phyloP scores from a whole-genome alignment of 2,329 filamentous ascomycete species.

The Nemania sp. region DNA sequence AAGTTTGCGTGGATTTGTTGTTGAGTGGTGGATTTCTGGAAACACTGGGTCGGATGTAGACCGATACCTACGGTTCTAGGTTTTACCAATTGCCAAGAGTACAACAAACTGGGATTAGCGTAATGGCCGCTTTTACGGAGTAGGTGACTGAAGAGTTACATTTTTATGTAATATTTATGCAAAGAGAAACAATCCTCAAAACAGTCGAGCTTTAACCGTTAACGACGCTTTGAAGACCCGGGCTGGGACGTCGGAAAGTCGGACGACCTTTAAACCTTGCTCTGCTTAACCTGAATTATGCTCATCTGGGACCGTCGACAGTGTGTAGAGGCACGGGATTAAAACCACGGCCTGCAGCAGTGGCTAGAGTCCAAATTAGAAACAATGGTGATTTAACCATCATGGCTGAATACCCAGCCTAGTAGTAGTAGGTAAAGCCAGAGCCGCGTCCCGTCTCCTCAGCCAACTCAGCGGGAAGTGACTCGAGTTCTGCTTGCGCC shows the following conservation, averaged over 20 bases:
- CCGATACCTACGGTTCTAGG: too few species aligned
- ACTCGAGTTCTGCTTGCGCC: conserved; percentile 17
- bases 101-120: too few species aligned
- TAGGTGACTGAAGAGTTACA: too few species aligned
- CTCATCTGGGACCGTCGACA: conserved; percentile 7
- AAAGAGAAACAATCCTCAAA: too few species aligned
- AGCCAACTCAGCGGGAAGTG: conserved; percentile 18
- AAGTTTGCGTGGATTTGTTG: too few species aligned
- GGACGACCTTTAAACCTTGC: conserved; percentile 6
- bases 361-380: conserved; percentile 11
- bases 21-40: too few species aligned
- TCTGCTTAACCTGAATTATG: conserved; percentile 12
- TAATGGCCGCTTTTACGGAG: too few species aligned
- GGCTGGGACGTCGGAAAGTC: conserved; percentile 9
- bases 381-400: conserved; percentile 7
- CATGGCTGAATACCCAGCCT: conserved; percentile 6
- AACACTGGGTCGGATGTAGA: too few species aligned
- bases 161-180: too few species aligned
- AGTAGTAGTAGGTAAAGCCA: conserved; percentile 18
- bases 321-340: conserved; percentile 14
- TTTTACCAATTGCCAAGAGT: too few species aligned
- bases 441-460: conserved; percentile 23
- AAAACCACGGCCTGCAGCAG: conserved; percentile 13
- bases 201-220: too few species aligned
- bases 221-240: conserved; percentile 7